Conservation (phyloP, 129 eudicot species). For the Centaurea solstitialis region DNA sequence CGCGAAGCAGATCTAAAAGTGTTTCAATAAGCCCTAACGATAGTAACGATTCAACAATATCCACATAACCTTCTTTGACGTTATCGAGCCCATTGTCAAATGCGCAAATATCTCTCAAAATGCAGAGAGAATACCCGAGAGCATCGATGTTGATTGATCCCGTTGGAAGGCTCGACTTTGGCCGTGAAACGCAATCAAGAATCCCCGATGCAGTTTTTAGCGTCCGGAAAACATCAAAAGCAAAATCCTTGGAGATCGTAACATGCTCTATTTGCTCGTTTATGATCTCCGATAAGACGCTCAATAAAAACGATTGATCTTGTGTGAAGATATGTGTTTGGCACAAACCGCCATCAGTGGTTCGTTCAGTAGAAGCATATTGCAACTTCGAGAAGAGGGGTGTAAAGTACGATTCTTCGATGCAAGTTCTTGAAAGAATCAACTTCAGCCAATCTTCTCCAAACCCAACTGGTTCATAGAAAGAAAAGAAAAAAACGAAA, state of each 20-base stretch:
- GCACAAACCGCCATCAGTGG: slow-evolving; percentile 7
- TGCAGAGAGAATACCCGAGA: slow-evolving; percentile 71
- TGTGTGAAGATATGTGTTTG: slow-evolving; percentile 34
- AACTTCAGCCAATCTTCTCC: slow-evolving; percentile 72
- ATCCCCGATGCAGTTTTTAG: slow-evolving; percentile 36
- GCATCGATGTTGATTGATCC: slow-evolving; percentile 52
- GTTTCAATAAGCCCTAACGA: slow-evolving; percentile 62
- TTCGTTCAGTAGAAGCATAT: slow-evolving; percentile 9
- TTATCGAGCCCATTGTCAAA: slow-evolving; percentile 19
- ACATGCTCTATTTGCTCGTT: slow-evolving; percentile 59
- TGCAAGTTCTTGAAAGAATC: slow-evolving; percentile 67
- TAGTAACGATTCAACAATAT: slow-evolving; percentile 41
- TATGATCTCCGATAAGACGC: slow-evolving; percentile 60
- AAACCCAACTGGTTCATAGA: slow-evolving; percentile 44
- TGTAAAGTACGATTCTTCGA: slow-evolving; percentile 52
- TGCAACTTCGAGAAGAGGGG: slow-evolving; percentile 45
- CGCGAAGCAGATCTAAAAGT: slow-evolving; percentile 52
- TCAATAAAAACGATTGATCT: slow-evolving; percentile 64
- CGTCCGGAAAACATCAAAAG: slow-evolving; percentile 41
- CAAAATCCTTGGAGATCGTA: slow-evolving; percentile 40
- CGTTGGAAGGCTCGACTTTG: slow-evolving; percentile 57
- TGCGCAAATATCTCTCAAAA: slow-evolving; percentile 76
- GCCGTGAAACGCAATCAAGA: slow-evolving; percentile 45
- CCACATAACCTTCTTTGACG: slow-evolving; percentile 19
- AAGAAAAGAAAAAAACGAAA: background rate